Conservation (phyloP, 2,329 filamentous ascomycete genomes). For the Aspergillus latus region DNA sequence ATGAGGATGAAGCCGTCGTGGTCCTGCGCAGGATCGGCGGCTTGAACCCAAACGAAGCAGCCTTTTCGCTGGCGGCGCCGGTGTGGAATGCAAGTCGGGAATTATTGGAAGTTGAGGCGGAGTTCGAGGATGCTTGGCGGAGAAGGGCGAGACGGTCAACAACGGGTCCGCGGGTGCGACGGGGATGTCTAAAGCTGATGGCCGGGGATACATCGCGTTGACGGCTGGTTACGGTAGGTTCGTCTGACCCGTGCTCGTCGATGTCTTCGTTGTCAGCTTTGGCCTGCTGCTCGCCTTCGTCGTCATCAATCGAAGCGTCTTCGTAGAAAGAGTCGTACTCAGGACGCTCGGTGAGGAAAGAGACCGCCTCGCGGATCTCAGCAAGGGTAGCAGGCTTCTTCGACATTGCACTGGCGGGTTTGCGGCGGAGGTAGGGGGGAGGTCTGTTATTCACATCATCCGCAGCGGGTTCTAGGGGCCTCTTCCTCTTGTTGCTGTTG, state of each 20-base stretch:
- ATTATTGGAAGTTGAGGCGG: slow-evolving; percentile 31
- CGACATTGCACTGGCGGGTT: slow-evolving; percentile 51
- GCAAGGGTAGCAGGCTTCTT: slow-evolving; percentile 72
- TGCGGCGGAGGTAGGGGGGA: slow-evolving; percentile 63
- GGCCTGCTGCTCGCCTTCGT: slow-evolving; percentile 52
- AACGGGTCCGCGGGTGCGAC: slow-evolving; percentile 43
- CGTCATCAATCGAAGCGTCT: slow-evolving; percentile 51
- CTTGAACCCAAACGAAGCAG: slow-evolving; percentile 32
- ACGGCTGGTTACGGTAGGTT: slow-evolving; percentile 21
- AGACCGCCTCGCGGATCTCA: slow-evolving; percentile 81
- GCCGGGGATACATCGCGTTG: slow-evolving; percentile 25
- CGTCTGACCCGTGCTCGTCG: slow-evolving; percentile 23
- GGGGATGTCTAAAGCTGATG: slow-evolving; percentile 34
- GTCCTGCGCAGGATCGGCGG: slow-evolving; percentile 33
- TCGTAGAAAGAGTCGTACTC: slow-evolving; percentile 56
- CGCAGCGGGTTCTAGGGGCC: slow-evolving; percentile 39
- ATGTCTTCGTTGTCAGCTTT: slow-evolving; percentile 22
- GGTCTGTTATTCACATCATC: slow-evolving; percentile 52
- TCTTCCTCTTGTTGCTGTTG: slow-evolving; percentile 44
- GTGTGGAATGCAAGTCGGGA: slow-evolving; percentile 38
- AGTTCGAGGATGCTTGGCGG: slow-evolving; percentile 47
- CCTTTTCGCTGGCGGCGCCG: slow-evolving; percentile 18
- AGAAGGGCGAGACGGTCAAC: slow-evolving; percentile 47
- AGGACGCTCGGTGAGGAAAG: slow-evolving; percentile 74
- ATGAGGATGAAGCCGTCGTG: slow-evolving; percentile 30